Evolutionary conservation across 352 stramenopile species (phyloP).

Genomic region (Globisporangium splendens): DNA sequence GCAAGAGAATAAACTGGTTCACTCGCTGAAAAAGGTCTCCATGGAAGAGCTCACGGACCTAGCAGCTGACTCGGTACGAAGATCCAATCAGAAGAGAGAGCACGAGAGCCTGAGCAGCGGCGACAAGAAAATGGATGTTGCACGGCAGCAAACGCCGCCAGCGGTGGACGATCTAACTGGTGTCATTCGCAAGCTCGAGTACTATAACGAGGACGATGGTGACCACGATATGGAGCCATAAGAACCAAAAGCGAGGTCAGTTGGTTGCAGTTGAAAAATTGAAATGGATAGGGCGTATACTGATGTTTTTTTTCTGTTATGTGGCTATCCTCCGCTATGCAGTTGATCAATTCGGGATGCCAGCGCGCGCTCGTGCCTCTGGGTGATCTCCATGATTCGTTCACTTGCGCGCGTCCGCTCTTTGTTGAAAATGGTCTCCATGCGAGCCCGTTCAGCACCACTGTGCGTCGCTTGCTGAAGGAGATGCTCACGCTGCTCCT

Average conservation of each 20-base stretch:
- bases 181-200: conserved; percentile 17
- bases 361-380: conserved; percentile 62
- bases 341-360: conserved; percentile 26
- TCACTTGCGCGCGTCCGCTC: conserved; percentile 73
- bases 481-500: conserved; percentile 76
- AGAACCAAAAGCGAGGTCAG: not conserved
- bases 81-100: conserved; percentile 20
- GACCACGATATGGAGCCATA: conserved; percentile 15
- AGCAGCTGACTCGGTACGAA: conserved; percentile 25
- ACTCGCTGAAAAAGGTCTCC: conserved; percentile 46
- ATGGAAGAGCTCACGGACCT: conserved; percentile 41
- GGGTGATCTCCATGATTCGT: conserved; percentile 76
- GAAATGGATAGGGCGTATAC: not conserved
- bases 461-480: conserved; percentile 31
- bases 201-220: conserved; percentile 6
- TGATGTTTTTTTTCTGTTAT: not conserved
- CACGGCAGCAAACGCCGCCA: not conserved
- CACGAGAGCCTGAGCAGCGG: conserved; percentile 1
- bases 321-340: conserved; percentile 2
- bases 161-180: not conserved
- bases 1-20: conserved; percentile 39
- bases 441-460: conserved; percentile 34
- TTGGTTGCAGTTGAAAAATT: no score
- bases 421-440: conserved; percentile 69
- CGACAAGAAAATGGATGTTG: not conserved